Conservation (phyloP, 768 basidiomycete species). For the Lentinula sp. region DNA sequence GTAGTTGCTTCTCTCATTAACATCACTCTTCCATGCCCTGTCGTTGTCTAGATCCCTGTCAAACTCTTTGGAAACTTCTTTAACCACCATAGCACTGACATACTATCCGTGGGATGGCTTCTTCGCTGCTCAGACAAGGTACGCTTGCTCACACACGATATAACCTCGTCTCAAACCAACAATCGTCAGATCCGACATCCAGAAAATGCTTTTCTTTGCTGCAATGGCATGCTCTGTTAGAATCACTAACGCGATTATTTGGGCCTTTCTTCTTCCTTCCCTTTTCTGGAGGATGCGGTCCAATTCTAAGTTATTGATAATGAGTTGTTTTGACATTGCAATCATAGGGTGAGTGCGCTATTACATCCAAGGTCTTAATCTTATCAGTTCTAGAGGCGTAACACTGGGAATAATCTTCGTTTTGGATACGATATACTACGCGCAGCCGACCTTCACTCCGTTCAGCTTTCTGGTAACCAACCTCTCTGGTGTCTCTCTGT, state of each 20-base stretch:
- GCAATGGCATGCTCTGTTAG: slow-evolving; percentile 77
- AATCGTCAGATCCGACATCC: slow-evolving; percentile 22
- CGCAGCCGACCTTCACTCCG: slow-evolving; percentile 61
- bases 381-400: slow-evolving; percentile 20
- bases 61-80: slow-evolving; percentile 87
- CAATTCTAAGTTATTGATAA: slow-evolving; percentile 22
- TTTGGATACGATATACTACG: slow-evolving; percentile 72
- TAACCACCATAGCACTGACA: slow-evolving; percentile 72
- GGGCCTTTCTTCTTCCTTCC: slow-evolving; percentile 62
- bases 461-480: slow-evolving; percentile 83
- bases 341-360: slow-evolving; percentile 37
- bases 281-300: slow-evolving; percentile 49
- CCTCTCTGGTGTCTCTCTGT: slow-evolving; percentile 79
- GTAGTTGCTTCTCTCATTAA: slow-evolving; percentile 75
- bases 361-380: neutral
- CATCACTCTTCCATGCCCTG: slow-evolving; percentile 83
- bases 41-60: slow-evolving; percentile 84
- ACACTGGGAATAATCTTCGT: slow-evolving; percentile 25
- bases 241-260: slow-evolving; percentile 86
- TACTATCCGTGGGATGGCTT: slow-evolving; percentile 67
- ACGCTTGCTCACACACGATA: neutral
- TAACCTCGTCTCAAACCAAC: neutral
- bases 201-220: slow-evolving; percentile 47
- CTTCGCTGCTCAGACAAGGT: neutral
- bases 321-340: slow-evolving; percentile 26